These are phyloP conservation scores for Clarireedia homoeocarpa DNA, from an alignment of 2,329 filamentous ascomycete genomes.

Conservation along the genomic window DNA sequence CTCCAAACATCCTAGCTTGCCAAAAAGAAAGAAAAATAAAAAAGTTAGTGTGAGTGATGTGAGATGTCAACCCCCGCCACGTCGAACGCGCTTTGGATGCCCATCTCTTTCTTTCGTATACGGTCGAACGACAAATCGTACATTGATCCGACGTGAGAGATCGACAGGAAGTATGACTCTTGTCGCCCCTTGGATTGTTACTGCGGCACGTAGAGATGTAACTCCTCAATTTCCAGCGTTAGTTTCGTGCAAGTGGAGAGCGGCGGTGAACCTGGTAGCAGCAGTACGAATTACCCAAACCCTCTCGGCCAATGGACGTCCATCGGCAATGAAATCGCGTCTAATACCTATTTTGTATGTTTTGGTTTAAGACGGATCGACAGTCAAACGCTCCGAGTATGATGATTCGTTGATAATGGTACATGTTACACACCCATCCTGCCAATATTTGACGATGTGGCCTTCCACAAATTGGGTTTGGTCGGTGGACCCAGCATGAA, in stretches of 20 bases:
- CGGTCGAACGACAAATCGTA: neutral
- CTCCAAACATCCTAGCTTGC: neutral
- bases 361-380: neutral
- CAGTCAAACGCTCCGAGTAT: neutral
- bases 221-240: slow-evolving; percentile 1
- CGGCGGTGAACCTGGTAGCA: neutral
- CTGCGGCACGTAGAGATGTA: neutral
- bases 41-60: neutral
- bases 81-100: neutral
- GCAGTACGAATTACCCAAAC: neutral
- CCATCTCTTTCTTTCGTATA: neutral
- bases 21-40: neutral
- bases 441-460: neutral
- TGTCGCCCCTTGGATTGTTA: neutral
- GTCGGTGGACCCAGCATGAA: neutral
- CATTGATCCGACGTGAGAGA: neutral
- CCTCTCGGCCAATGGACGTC: neutral
- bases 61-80: slow-evolving; percentile 3
- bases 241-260: neutral
- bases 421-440: neutral
- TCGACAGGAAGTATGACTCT: neutral
- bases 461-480: neutral
- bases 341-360: neutral
- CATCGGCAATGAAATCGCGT: slow-evolving; percentile 1
- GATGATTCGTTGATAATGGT: neutral